A percentile compares a stretch with the other conserved stretches of the same genome.
These are phyloP conservation scores for Coemansia reversa DNA, from an alignment of 192 early-diverging fungal genomes.

Conservation along the genomic window DNA sequence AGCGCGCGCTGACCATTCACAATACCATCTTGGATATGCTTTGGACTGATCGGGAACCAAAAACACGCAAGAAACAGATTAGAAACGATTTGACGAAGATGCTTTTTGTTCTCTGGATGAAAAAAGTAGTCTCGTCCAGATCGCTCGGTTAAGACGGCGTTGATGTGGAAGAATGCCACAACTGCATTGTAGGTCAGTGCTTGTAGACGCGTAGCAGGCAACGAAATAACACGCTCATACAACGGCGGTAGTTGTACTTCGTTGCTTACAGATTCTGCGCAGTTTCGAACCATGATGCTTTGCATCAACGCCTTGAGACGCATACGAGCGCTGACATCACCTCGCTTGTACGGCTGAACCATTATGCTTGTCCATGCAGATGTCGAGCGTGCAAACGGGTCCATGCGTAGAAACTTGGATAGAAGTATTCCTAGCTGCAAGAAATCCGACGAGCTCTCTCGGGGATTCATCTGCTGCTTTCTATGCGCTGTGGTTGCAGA, in stretches of 20 bases:
- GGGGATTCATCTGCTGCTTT: conserved; percentile 13
- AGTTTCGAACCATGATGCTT: conserved; percentile 73
- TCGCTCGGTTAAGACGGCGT: conserved; percentile 64
- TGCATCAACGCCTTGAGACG: conserved; percentile 62
- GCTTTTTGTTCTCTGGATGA: conserved; percentile 59
- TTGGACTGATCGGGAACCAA: conserved; percentile 60
- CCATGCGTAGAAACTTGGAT: conserved; percentile 60
- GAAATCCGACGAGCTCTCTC: conserved; percentile 41
- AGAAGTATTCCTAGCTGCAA: conserved; percentile 62
- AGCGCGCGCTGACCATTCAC: conserved; percentile 34
- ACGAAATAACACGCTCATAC: conserved; percentile 35
- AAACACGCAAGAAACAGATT: conserved; percentile 67
- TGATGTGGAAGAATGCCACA: conserved; percentile 66
- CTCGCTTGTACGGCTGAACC: conserved; percentile 57
- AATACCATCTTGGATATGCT: conserved; percentile 39
- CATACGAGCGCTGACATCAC: conserved; percentile 46
- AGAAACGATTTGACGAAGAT: conserved; percentile 58
- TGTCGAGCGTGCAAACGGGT: conserved; percentile 59
- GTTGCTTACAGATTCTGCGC: conserved; percentile 52
- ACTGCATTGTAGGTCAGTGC: conserved; percentile 45
- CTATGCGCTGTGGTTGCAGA: neutral
- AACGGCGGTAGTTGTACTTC: conserved; percentile 70
- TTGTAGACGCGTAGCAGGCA: conserved; percentile 38
- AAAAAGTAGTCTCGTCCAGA: conserved; percentile 74
- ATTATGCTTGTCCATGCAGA: conserved; percentile 55